These are phyloP conservation scores for Boechera retrofracta DNA, from an alignment of 345 rosid species.

Conservation along the genomic window DNA sequence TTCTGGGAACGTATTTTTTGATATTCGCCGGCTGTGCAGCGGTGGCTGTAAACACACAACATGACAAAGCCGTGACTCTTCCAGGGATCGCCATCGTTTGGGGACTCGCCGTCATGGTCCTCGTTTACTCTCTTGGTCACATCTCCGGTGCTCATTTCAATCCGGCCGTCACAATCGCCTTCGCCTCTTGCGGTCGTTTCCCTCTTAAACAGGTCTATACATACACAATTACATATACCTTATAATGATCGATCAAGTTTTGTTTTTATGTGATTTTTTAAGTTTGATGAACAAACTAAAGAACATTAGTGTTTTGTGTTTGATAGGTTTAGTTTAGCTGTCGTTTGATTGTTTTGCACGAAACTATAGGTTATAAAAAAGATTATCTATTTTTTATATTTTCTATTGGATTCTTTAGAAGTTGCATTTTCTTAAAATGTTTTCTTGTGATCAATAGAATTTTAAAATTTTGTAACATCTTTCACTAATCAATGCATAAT, in stretches of 20 bases:
- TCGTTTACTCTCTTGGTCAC: slow-evolving; percentile 86
- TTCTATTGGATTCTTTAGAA: slow-evolving; percentile 4
- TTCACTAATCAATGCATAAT: not conserved
- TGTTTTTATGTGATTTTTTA: slow-evolving; percentile 11
- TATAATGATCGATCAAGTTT: not conserved
- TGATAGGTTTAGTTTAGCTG: slow-evolving; percentile 33
- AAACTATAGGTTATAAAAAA: slow-evolving; percentile 2
- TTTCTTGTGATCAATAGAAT: too few species aligned
- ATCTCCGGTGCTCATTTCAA: slow-evolving; percentile 98
- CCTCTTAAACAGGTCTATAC: slow-evolving; percentile 72
- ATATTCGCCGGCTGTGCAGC: slow-evolving; percentile 89
- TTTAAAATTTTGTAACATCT: not conserved
- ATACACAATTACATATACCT: not conserved
- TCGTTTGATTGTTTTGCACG: slow-evolving; percentile 37
- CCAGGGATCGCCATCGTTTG: slow-evolving; percentile 83
- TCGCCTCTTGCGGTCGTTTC: slow-evolving; percentile 80
- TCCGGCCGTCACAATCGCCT: slow-evolving; percentile 94
- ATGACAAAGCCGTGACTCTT: slow-evolving; percentile 67
- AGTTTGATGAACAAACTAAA: slow-evolving; percentile 41
- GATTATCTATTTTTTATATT: not conserved
- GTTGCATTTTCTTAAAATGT: not conserved
- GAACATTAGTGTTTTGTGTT: slow-evolving; percentile 17
- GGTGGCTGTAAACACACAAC: slow-evolving; percentile 70
- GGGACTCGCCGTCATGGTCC: slow-evolving; percentile 91
- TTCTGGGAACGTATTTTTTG: slow-evolving; percentile 83